These are phyloP conservation scores for Tribonema minus DNA, from an alignment of 108 stramenopile species.

Conservation along the genomic window DNA sequence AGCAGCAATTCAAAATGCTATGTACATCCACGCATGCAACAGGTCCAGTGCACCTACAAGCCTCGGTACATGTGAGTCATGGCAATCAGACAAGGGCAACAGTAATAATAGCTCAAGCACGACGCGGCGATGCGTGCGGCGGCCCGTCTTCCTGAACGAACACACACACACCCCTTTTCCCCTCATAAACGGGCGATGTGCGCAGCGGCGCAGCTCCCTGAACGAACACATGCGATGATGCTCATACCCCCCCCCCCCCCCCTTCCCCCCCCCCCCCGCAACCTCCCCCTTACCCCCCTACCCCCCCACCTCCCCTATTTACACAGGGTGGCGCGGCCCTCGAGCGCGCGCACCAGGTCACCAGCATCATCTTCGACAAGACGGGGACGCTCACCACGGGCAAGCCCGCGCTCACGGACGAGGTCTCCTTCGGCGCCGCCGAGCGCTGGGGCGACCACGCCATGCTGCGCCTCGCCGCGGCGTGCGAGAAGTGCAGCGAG, in stretches of 20 bases:
- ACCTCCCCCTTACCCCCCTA: too few relatives aligned
- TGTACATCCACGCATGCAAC: too few relatives aligned
- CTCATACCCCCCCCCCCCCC: not conserved
- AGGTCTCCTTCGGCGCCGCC: constrained; percentile 19
- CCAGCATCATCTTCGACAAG: constrained; percentile 90
- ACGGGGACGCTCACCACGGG: constrained; percentile 95
- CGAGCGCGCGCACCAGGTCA: constrained; percentile 64
- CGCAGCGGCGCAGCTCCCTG: too few relatives aligned
- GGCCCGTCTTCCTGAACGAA: too few relatives aligned
- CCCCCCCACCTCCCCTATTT: not conserved
- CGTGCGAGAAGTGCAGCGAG: constrained; percentile 3
- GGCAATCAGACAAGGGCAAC: too few relatives aligned
- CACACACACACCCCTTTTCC: too few relatives aligned
- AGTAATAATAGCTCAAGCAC: too few relatives aligned
- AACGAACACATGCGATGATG: not conserved
- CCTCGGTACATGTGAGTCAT: too few relatives aligned
- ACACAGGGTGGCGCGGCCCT: not conserved
- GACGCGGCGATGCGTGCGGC: too few relatives aligned
- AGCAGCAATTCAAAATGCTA: too few relatives aligned
- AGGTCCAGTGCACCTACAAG: too few relatives aligned
- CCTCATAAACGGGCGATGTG: too few relatives aligned
- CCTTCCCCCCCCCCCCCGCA: not conserved
- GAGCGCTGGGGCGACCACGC: not conserved
- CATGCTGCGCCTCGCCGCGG: not conserved
- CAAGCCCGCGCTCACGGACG: constrained; percentile 52